A percentile compares a stretch with the other conserved stretches of the same genome.
These are phyloP conservation scores for Ustilago cynodontis DNA, from an alignment of 1,284 basidiomycete genomes.

Conservation along the genomic window DNA sequence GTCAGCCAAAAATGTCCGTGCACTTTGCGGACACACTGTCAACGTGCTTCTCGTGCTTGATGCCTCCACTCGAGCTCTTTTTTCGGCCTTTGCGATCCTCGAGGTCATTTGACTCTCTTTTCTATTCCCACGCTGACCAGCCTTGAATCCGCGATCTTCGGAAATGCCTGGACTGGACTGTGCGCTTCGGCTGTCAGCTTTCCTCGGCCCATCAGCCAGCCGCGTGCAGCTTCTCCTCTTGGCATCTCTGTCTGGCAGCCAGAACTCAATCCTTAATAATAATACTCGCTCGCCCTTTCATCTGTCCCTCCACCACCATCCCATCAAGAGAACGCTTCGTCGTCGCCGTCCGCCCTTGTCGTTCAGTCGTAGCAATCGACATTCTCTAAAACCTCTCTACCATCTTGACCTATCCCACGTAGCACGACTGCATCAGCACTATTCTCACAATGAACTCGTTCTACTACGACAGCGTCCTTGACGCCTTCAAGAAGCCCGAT, in stretches of 20 bases:
- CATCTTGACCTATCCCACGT: background rate
- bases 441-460: constrained; percentile 45
- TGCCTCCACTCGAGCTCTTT: background rate
- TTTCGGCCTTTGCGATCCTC: background rate
- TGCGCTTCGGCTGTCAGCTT: constrained; percentile 2
- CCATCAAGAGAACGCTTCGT: background rate
- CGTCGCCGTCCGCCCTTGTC: background rate
- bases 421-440: background rate
- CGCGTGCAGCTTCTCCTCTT: background rate
- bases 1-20: constrained; percentile 13
- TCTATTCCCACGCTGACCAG: background rate
- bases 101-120: background rate
- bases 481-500: constrained; percentile 52
- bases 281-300: background rate
- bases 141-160: constrained; percentile 12
- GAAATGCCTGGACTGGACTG: constrained; percentile 1
- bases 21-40: background rate
- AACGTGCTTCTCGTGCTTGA: constrained; percentile 1
- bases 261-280: constrained; percentile 10
- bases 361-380: background rate
- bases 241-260: background rate
- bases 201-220: background rate
- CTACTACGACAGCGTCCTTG: constrained; percentile 56
- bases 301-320: constrained; percentile 14
- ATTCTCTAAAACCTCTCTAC: background rate